Base-by-base conservation (phyloP, 2,329 filamentous ascomycete species). In the Ceratocystis harringtonii region DNA sequence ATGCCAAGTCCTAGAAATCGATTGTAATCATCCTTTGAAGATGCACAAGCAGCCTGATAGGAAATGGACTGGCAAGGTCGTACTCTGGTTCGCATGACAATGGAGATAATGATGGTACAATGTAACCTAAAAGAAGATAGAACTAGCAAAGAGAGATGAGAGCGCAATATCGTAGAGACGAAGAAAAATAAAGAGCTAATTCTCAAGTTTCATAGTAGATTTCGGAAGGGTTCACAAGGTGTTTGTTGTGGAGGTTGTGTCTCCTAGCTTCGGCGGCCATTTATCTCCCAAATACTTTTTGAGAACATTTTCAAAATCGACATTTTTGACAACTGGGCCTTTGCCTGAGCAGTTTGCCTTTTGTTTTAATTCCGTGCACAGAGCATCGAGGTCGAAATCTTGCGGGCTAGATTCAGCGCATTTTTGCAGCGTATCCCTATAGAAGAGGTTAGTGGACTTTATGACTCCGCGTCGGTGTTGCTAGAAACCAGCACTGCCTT, bases 341-440 rank as follows among this genome's bases (percentile, higher is more conserved):
- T 82, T 87, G 70, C 95, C 89, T 0, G 91, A 95, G 75, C 94
- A 99, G 73, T 92, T 94, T 66, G 94, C 94, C 78, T 99, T 99
- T 74, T 92, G 89, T 69, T 92, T 89, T 15, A 99, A 83, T 73
- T 99, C 92, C 3, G 88, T 88, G 77, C 94, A 99, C 28, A 99
- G 82, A 43, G 87, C 86, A 72, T 99, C 94, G 61, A 99, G 87
- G 70, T 99, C 94, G 69, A 97, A 90, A 70, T 95, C 92, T 70
- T 92, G 92, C 66, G 84, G 89, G 72, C 92, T 88, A 70, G 95
- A 94, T 73, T 88, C 91, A 68, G 90, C 86, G 74, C 91, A 95
- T 44, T 82, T 84, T 77, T 95, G 90, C 25, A 96, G 76, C 76
- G 90, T 90, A 75, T 96, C 91, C 94, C 92, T 67, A 67, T 67